Evolutionary conservation across 768 basidiomycete species (phyloP).

Genomic region (Leccinellum rugosiceps): DNA sequence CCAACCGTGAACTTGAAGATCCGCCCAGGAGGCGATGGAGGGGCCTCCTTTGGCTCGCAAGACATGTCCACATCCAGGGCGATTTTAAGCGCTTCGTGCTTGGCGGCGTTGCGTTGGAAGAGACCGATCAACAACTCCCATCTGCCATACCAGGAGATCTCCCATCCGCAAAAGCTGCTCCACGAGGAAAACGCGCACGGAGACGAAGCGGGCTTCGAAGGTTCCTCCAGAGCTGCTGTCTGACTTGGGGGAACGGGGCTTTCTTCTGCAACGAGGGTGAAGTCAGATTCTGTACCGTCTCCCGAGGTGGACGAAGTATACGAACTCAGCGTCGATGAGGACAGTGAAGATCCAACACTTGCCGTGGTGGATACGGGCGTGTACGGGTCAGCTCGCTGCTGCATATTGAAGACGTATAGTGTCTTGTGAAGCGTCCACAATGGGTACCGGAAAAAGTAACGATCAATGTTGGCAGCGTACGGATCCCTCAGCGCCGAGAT

Average conservation of each 20-base stretch:
- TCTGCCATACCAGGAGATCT: slow-evolving; percentile 49
- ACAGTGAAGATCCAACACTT: slow-evolving; percentile 8
- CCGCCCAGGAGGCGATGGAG: slow-evolving; percentile 1
- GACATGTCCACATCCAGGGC: background rate
- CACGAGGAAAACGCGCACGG: slow-evolving; percentile 7
- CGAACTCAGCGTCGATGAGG: slow-evolving; percentile 19
- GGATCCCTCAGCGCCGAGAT: slow-evolving; percentile 56
- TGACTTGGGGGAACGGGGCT: slow-evolving; percentile 7
- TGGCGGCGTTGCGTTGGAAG: slow-evolving; percentile 30
- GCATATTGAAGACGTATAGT: slow-evolving; percentile 61
- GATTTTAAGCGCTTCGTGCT: background rate
- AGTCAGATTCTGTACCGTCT: slow-evolving; percentile 46
- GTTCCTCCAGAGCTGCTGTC: background rate
- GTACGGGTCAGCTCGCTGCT: slow-evolving; percentile 23
- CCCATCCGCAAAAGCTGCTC: slow-evolving; percentile 33
- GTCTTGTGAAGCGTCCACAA: slow-evolving; percentile 67
- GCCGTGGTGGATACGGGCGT: slow-evolving; percentile 16
- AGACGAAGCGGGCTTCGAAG: slow-evolving; percentile 6
- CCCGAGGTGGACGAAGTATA: slow-evolving; percentile 13
- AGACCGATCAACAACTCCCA: slow-evolving; percentile 52
- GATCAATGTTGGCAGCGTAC: slow-evolving; percentile 54
- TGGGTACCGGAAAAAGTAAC: slow-evolving; percentile 52
- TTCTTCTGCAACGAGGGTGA: slow-evolving; percentile 54
- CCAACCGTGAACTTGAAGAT: slow-evolving; percentile 23
- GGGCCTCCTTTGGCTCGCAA: background rate